Percentiles rank a stretch among this genome's conserved stretches.
Conservation (phyloP, 495 filamentous ascomycete species). For the Letharia lupina region DNA sequence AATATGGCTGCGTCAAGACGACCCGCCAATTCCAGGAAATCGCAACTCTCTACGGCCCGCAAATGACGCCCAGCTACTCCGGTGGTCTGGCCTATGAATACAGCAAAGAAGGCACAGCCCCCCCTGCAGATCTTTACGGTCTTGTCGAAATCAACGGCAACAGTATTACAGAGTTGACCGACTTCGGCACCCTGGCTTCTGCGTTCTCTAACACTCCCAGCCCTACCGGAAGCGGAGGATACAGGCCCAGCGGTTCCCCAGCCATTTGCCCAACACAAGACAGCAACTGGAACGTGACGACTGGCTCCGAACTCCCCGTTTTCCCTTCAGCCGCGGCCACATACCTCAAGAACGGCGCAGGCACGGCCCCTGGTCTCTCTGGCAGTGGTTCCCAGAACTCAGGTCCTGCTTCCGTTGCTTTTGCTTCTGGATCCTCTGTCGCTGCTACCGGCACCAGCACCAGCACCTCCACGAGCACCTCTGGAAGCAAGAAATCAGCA, state of each 20-base stretch:
- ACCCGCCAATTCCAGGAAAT: conserved; percentile 77
- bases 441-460: conserved; percentile 34
- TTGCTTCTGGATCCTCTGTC: conserved; percentile 55
- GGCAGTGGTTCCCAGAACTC: conserved; percentile 67
- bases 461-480: conserved; percentile 24
- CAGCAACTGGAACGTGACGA: conserved; percentile 63
- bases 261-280: conserved; percentile 61
- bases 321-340: conserved; percentile 61
- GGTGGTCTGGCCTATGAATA: conserved; percentile 97
- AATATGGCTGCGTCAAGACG: conserved; percentile 84
- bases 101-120: conserved; percentile 59
- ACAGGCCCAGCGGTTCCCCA: conserved; percentile 56
- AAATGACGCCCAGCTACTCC: conserved; percentile 92
- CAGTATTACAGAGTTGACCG: conserved; percentile 46
- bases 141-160: conserved; percentile 60
- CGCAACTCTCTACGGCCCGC: conserved; percentile 61
- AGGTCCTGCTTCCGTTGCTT: conserved; percentile 50
- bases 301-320: conserved; percentile 54
- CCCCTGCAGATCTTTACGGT: conserved; percentile 47
- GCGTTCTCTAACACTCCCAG: conserved; percentile 54
- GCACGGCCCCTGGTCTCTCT: conserved; percentile 59
- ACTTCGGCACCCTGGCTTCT: conserved; percentile 59
- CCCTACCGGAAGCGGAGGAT: conserved; percentile 69
- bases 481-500: conserved; percentile 31
- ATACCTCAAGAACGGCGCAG: conserved; percentile 67